Evolutionary conservation across 306 rosid species (phyloP).

Genomic region (Inga laurina): DNA sequence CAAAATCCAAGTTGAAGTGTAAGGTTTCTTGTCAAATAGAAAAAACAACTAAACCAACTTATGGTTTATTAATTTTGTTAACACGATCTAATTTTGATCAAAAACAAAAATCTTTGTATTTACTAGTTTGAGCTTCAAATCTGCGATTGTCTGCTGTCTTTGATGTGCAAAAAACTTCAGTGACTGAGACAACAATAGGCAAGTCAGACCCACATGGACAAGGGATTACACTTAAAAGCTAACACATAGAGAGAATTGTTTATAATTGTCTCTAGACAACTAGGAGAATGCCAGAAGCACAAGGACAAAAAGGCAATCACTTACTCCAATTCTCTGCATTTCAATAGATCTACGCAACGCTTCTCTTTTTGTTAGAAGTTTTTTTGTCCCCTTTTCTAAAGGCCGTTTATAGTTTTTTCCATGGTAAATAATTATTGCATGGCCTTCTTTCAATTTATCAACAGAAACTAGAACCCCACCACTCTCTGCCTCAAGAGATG

Average conservation of each 20-base stretch:
- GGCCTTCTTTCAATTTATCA: slow-evolving; percentile 74
- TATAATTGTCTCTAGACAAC: background rate
- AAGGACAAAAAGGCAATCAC: slow-evolving; percentile 33
- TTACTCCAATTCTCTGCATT: slow-evolving; percentile 86
- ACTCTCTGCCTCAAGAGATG: slow-evolving; percentile 68
- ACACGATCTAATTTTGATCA: slow-evolving; percentile 22
- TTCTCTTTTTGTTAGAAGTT: slow-evolving; percentile 70
- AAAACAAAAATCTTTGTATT: slow-evolving; percentile 19
- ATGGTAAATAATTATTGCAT: slow-evolving; percentile 78
- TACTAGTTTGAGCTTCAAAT: slow-evolving; percentile 73
- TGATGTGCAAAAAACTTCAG: slow-evolving; percentile 68
- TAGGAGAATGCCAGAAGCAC: background rate
- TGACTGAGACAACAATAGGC: slow-evolving; percentile 54
- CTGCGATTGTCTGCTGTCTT: slow-evolving; percentile 51
- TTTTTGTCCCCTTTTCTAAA: slow-evolving; percentile 34
- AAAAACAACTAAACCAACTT: background rate
- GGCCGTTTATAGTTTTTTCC: slow-evolving; percentile 84
- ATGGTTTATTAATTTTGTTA: slow-evolving; percentile 1
- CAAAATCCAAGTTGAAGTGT: slow-evolving; percentile 27
- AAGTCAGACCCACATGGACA: slow-evolving; percentile 26
- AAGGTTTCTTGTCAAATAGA: background rate
- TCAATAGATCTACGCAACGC: slow-evolving; percentile 77
- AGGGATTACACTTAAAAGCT: background rate
- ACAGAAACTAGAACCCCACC: slow-evolving; percentile 83
- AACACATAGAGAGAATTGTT: background rate